Evolutionary conservation across 352 stramenopile genomes (phyloP).

Genomic region (Pythium myriotylum): DNA sequence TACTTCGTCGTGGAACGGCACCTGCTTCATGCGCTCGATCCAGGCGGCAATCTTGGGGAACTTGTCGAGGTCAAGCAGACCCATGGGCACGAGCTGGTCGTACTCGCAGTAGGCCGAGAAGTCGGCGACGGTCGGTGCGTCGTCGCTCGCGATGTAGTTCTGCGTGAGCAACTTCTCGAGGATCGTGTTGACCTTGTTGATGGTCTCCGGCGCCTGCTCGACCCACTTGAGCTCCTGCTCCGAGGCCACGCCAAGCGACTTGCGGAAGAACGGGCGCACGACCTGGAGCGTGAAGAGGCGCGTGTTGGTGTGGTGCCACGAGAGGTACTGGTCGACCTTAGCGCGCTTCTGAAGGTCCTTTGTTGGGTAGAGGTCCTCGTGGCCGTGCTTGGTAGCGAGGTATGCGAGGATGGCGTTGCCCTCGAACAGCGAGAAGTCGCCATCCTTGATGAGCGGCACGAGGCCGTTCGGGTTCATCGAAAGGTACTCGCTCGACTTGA

Average conservation of each 20-base stretch:
- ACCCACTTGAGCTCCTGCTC: constrained; percentile 18
- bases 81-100: constrained; percentile 65
- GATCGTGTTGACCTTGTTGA: constrained; percentile 33
- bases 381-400: constrained; percentile 49
- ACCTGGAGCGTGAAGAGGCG: constrained; percentile 50
- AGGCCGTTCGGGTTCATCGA: constrained; percentile 55
- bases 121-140: constrained; percentile 63
- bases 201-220: constrained; percentile 21
- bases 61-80: constrained; percentile 40
- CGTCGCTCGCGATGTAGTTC: constrained; percentile 50
- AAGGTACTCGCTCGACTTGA: constrained; percentile 45
- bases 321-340: constrained; percentile 66
- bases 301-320: constrained; percentile 71
- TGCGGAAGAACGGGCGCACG: constrained; percentile 36
- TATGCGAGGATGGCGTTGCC: constrained; percentile 58
- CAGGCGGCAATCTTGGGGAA: constrained; percentile 29
- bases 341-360: constrained; percentile 41
- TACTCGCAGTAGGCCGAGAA: constrained; percentile 67
- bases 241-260: constrained; percentile 8
- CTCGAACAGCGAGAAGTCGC: constrained; percentile 59
- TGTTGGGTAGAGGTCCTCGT: constrained; percentile 56
- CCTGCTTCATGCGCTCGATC: constrained; percentile 32
- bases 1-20: constrained; percentile 49
- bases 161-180: constrained; percentile 55
- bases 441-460: constrained; percentile 54